Conservation (phyloP, 1,284 basidiomycete genomes). For the Termitomyces sp. region DNA sequence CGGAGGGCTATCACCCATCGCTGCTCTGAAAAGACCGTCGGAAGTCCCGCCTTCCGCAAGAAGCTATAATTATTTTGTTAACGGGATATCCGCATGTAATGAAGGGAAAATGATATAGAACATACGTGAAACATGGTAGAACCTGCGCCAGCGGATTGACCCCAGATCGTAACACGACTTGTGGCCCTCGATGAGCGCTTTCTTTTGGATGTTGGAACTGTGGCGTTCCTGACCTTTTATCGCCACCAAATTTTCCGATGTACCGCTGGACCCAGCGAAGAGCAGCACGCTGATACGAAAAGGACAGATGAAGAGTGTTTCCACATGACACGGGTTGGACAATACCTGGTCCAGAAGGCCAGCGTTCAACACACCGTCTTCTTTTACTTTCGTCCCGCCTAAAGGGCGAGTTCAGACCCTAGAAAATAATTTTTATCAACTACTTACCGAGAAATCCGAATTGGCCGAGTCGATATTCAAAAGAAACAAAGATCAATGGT, state of each 20-base stretch:
- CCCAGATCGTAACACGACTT: conserved; percentile 35
- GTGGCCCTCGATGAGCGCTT: background rate
- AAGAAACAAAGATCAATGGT: conserved; percentile 35
- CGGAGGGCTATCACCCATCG: conserved; percentile 35
- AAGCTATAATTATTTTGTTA: conserved; percentile 19
- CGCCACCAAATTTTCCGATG: conserved; percentile 31
- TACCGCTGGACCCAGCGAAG: conserved; percentile 33
- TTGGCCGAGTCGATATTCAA: conserved; percentile 38
- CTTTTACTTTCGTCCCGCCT: background rate
- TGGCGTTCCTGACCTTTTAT: conserved; percentile 22
- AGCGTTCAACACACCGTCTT: conserved; percentile 21
- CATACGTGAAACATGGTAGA: conserved; percentile 35
- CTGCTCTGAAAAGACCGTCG: conserved; percentile 29
- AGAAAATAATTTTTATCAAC: too few species aligned
- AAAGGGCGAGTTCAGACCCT: background rate
- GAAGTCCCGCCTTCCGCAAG: conserved; percentile 30
- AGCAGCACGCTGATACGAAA: conserved; percentile 27
- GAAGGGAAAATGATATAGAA: background rate
- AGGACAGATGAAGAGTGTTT: background rate
- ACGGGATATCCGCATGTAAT: background rate
- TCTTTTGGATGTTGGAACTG: background rate
- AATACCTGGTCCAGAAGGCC: conserved; percentile 36
- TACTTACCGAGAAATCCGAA: conserved; percentile 36
- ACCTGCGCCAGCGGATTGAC: conserved; percentile 35
- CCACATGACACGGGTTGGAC: background rate